phyloP scores from a whole-genome alignment of 1,284 basidiomycete species.

The Apiotrichum montevideense region DNA sequence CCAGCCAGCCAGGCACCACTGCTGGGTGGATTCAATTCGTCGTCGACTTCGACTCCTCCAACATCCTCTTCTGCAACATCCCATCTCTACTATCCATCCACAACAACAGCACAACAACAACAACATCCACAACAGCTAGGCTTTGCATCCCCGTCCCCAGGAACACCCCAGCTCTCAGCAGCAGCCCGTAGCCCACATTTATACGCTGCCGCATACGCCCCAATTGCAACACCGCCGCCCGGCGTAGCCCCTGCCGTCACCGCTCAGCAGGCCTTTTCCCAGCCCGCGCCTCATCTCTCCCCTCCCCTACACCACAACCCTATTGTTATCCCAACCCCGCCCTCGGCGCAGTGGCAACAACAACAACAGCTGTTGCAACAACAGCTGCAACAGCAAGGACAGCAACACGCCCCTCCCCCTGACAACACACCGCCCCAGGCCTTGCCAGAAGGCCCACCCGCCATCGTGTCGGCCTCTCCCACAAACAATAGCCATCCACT shows the following conservation, averaged over 20 bases:
- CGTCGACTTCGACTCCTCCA: neutral
- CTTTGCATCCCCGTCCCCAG: neutral
- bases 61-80: neutral
- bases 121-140: neutral
- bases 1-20: too few relatives aligned
- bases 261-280: too few relatives aligned
- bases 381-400: neutral
- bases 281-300: neutral
- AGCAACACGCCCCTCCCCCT: conserved; percentile 1
- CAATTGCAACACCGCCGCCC: neutral
- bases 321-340: neutral
- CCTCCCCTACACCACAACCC: too few relatives aligned
- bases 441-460: neutral
- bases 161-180: neutral
- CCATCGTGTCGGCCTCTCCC: neutral
- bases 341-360: conserved; percentile 1
- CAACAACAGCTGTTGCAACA: conserved; percentile 2
- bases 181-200: neutral
- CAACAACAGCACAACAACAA: neutral
- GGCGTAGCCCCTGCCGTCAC: neutral
- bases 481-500: neutral
- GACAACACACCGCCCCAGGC: neutral
- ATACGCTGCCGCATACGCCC: conserved; percentile 2
- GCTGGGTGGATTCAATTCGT: too few relatives aligned
- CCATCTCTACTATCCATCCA: neutral